These are phyloP conservation scores for Cronartium ribicola DNA, from an alignment of 1,284 basidiomycete species.

Conservation along the genomic window DNA sequence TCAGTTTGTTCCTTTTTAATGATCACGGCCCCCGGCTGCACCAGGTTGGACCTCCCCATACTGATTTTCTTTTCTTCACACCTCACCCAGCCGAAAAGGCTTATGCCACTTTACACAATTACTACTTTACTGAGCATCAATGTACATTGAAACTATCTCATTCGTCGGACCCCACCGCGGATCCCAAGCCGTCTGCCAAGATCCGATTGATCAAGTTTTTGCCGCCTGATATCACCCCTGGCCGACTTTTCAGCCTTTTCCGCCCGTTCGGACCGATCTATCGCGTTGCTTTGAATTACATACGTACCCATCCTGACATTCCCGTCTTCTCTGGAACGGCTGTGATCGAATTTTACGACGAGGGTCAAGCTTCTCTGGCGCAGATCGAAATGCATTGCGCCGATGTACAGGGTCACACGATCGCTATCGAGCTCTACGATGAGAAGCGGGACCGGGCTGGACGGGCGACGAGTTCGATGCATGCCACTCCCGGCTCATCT, in stretches of 20 bases:
- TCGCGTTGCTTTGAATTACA: slow-evolving; percentile 41
- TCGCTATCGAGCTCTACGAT: slow-evolving; percentile 44
- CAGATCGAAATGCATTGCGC: slow-evolving; percentile 44
- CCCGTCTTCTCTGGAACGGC: slow-evolving; percentile 41
- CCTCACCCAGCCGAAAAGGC: slow-evolving; percentile 71
- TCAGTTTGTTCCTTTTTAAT: neutral
- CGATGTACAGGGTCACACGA: slow-evolving; percentile 44
- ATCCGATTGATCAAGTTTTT: slow-evolving; percentile 67
- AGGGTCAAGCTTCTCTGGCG: slow-evolving; percentile 43
- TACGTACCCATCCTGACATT: slow-evolving; percentile 11
- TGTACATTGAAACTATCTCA: slow-evolving; percentile 63
- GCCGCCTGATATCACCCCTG: slow-evolving; percentile 69
- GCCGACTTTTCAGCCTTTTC: slow-evolving; percentile 68
- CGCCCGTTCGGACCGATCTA: slow-evolving; percentile 56
- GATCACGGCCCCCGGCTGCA: neutral
- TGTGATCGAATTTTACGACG: slow-evolving; percentile 43
- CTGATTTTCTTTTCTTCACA: neutral
- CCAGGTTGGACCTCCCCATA: neutral
- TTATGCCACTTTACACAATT: slow-evolving; percentile 70
- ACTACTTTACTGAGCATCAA: slow-evolving; percentile 61
- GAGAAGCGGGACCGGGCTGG: slow-evolving; percentile 29
- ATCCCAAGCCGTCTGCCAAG: slow-evolving; percentile 59
- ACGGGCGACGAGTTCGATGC: slow-evolving; percentile 7
- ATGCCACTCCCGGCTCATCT: neutral
- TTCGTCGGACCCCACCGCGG: slow-evolving; percentile 68